Evolutionary conservation across 345 rosid species (phyloP).

Genomic region (Aquilaria malaccensis): DNA sequence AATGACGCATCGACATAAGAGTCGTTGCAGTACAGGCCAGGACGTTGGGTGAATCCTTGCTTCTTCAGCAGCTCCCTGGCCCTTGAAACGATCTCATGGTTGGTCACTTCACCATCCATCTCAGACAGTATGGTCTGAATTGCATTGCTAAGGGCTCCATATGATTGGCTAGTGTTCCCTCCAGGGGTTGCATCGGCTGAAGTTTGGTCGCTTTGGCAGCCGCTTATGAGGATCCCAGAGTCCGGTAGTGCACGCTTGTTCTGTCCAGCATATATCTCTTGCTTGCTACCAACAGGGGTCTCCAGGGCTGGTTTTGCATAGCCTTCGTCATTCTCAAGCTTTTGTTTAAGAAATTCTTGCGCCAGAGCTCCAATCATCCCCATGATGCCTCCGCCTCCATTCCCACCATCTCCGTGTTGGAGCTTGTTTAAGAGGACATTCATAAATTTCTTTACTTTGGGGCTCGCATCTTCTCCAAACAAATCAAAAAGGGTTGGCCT

Average conservation of each 20-base stretch:
- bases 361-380: conserved; percentile 85
- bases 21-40: conserved; percentile 91
- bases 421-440: conserved; percentile 63
- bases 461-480: conserved; percentile 87
- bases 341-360: conserved; percentile 74
- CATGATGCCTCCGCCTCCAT: conserved; percentile 55
- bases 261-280: conserved; percentile 84
- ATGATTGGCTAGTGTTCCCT: conserved; percentile 55
- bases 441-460: conserved; percentile 97
- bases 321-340: conserved; percentile 60
- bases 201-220: conserved; percentile 89
- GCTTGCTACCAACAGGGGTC: conserved; percentile 52
- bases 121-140: conserved; percentile 69
- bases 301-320: conserved; percentile 70
- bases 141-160: conserved; percentile 95
- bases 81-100: conserved; percentile 49
- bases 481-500: conserved; percentile 76
- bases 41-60: conserved; percentile 89
- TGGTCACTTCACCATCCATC: conserved; percentile 48
- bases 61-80: conserved; percentile 60
- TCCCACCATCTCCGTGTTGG: conserved; percentile 27
- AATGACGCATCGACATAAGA: conserved; percentile 51
- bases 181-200: conserved; percentile 94
- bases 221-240: conserved; percentile 79
- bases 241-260: conserved; percentile 55